Evolutionary conservation across 768 basidiomycete genomes (phyloP), one percentile per base, ranked within the genome.

Genomic region (Lentinula detonsa): DNA sequence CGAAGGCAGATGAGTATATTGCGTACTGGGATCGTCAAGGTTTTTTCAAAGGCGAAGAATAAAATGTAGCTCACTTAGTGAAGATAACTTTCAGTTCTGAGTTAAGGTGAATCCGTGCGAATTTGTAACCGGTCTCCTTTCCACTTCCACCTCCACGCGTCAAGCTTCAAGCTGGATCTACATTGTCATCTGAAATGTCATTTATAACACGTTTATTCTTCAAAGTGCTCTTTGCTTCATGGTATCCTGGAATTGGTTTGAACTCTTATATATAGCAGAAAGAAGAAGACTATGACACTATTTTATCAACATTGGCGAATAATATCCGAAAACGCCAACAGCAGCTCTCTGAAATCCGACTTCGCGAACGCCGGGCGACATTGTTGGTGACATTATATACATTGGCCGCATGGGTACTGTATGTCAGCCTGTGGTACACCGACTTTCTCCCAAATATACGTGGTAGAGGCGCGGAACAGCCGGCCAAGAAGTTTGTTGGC

Each of bases 281-380:
- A 45, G 80, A 86, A 16, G 88, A 91, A 65, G 88, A 95, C 75
- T 92, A 88, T 69, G 91, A 92, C 68, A 80, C 85, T 21, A 74
- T 91, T 61, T 83, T 95, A 33, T 81, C 87, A 23, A 72, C 76
- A 49, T 79, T 95, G 57, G 85, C 86, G 8, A 71, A 75, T 23
- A 83, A 89, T 68, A 88, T 95, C 60, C 82, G 85, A 68, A 85
- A 87, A 63, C 85, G 89, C 13, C 87, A 91, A 72, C 78, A 83
- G 45, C 81, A 83, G 61, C 82, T 95, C 15, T 85, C 88, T 1
- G 93, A 93, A 69, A 90, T 96, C 64, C 85, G 91, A n/a, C 74
- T 91, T 59, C 84, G 93, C 45, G 92, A 96, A 72, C 83, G 91
- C 34, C 80, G 93, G 8, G 80, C 91, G 1, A 90, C 88, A 18